Evolutionary conservation across 495 filamentous ascomycete species (phyloP).

Genomic region (Elaphomyces granulatus): DNA sequence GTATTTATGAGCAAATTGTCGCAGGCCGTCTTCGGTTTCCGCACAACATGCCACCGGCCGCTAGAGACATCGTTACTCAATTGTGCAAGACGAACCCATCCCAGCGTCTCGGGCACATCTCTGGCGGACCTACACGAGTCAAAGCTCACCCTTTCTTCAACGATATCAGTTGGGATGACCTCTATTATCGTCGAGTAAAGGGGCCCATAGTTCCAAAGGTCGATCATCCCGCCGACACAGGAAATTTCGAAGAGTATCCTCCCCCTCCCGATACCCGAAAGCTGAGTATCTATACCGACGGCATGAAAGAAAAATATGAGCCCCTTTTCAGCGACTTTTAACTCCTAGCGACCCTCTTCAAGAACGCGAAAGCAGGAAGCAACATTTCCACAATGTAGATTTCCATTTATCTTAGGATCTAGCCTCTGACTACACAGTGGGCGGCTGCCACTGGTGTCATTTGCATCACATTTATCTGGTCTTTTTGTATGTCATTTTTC

Average conservation of each 20-base stretch:
- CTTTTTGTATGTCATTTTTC: no score
- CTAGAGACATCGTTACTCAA: conserved; percentile 68
- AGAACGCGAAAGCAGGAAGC: no score
- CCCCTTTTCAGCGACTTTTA: conserved; percentile 68
- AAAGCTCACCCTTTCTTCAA: conserved; percentile 81
- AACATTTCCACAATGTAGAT: not conserved
- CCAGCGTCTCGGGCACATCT: conserved; percentile 76
- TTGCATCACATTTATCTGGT: no score
- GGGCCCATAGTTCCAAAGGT: conserved; percentile 82
- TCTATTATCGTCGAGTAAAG: conserved; percentile 52
- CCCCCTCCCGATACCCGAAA: conserved; percentile 40
- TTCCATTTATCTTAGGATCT: not conserved
- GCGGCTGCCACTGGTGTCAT: no score
- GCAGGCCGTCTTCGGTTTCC: conserved; percentile 28
- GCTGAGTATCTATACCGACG: conserved; percentile 49
- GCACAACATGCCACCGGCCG: conserved; percentile 49
- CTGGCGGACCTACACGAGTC: conserved; percentile 65
- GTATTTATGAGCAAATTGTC: conserved; percentile 69
- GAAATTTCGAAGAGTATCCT: conserved; percentile 85
- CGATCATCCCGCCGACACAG: conserved; percentile 64
- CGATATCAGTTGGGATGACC: conserved; percentile 70
- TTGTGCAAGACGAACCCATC: conserved; percentile 85
- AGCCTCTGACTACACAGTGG: no score
- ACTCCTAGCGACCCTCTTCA: no score
- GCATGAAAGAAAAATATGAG: conserved; percentile 63